Conservation (phyloP, 208 protist species). For the Trypanosoma caninum region DNA sequence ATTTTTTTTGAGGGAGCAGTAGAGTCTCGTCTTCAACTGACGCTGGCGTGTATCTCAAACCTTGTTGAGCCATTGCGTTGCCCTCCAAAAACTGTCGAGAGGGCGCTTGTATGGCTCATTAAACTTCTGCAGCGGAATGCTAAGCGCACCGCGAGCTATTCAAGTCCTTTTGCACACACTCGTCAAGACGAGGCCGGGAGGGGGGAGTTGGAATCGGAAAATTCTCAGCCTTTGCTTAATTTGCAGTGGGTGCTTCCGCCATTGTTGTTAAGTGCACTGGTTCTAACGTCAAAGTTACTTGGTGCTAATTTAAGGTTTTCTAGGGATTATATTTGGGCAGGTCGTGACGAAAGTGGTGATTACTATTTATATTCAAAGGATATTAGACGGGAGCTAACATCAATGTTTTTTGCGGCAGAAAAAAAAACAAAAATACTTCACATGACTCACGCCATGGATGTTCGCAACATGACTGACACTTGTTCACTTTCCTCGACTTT, state of each 20-base stretch:
- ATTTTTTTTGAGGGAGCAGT: conserved; percentile 10
- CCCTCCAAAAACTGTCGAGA: neutral
- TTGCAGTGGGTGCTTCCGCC: conserved; percentile 70
- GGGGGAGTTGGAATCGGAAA: conserved; percentile 28
- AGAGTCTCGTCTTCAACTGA: conserved; percentile 24
- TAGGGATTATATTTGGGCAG: conserved; percentile 74
- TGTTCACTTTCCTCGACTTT: conserved; percentile 23
- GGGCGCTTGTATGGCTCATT: conserved; percentile 10
- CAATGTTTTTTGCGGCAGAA: conserved; percentile 39
- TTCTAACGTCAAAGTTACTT: conserved; percentile 54
- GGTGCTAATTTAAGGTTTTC: conserved; percentile 32
- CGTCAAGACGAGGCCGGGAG: conserved; percentile 1
- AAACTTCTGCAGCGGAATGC: conserved; percentile 8
- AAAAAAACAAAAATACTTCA: conserved; percentile 25
- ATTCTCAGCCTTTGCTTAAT: conserved; percentile 44
- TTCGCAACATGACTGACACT: conserved; percentile 51
- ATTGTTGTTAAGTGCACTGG: conserved; percentile 56
- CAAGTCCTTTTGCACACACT: conserved; percentile 14
- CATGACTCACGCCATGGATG: conserved; percentile 31
- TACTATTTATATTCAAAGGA: conserved; percentile 45
- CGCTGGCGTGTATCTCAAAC: conserved; percentile 24
- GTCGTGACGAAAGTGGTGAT: conserved; percentile 52
- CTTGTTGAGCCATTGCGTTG: conserved; percentile 6
- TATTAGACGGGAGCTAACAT: conserved; percentile 40
- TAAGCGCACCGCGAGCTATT: conserved; percentile 9